Evolutionary conservation across 805 yeast species (phyloP), one percentile per base, ranked within the genome.

Genomic region (Zygotorulaspora sp.): DNA sequence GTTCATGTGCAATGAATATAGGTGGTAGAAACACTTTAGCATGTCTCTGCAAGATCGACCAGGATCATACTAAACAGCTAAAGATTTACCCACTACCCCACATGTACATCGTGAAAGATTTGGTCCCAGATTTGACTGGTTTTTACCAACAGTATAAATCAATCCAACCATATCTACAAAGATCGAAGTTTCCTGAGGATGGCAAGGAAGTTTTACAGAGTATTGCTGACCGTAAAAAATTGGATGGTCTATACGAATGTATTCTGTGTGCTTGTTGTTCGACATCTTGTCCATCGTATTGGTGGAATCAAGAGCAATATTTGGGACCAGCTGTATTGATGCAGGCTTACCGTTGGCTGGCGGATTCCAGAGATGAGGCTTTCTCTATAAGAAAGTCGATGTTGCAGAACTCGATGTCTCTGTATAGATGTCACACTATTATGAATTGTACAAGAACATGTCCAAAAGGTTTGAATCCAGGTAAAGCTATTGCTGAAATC

Each of bases 251-350:
- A 52, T 90, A 90, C 71, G 97, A 90, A 71, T 90, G 98, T 74
- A 90, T 90, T 57, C 72, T 90, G 62, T 90, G 98, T 72, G 98
- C 98, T 8, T 89, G 98, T 71, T 90, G 98, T 69, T 89, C 97
- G 23, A 92, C 98, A 36, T 81, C 97, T 13, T 92, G 98, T 73
- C 98, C 98, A 38, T 89, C 97, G 3, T 92, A 92, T 77, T 92
- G 98, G 98, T 92, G 98, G 98, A 92, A 92, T 71, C 96, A 87
- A 71, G 95, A 89, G 69, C 95, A 92, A 73, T 92, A 92, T 70
- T 72, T 92, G 55, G 98, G 98, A 41, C 98, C 98, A 17, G 98
- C 98, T 20, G 97, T 92, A 38, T 77, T 92, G 66, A 85, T 92
- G 96, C 98, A 92, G 75, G 97, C 97, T 39, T 92, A 80, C 77